These are phyloP conservation scores for Crinitomyces ghanaensis DNA, from an alignment of 805 yeast species.

Conservation along the genomic window DNA sequence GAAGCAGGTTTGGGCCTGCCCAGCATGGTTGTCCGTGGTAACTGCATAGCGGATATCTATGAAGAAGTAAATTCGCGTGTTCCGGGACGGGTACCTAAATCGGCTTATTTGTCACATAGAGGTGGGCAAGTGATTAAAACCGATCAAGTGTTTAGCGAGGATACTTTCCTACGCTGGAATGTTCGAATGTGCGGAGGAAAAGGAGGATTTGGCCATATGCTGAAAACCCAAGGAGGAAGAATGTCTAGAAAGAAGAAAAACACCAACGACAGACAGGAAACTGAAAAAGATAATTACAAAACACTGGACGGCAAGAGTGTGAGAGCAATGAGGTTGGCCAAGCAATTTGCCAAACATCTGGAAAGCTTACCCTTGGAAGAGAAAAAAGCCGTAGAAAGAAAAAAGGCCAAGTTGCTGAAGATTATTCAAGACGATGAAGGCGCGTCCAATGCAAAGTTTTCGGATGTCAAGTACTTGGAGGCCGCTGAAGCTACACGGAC, in stretches of 20 bases:
- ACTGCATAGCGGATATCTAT: too few species aligned
- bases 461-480: conserved; percentile 29
- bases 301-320: conserved; percentile 34
- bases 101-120: too few species aligned
- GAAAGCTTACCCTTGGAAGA: conserved; percentile 12
- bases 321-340: conserved; percentile 27
- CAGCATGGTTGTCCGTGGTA: too few species aligned
- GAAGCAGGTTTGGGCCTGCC: too few species aligned
- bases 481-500: conserved; percentile 27
- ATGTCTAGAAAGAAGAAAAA: conserved; percentile 3
- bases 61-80: too few species aligned
- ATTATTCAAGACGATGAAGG: conserved; percentile 21
- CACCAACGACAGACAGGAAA: conserved; percentile 14
- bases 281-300: conserved; percentile 27
- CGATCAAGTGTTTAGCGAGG: too few species aligned
- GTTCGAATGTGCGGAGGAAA: conserved; percentile 38
- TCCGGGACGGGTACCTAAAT: too few species aligned
- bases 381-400: conserved; percentile 19
- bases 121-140: too few species aligned
- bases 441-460: conserved; percentile 24
- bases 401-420: conserved; percentile 28
- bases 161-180: conserved; percentile 11
- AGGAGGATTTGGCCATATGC: conserved; percentile 38
- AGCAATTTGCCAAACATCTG: conserved; percentile 26
- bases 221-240: conserved; percentile 29